phyloP scores from a whole-genome alignment of 2,329 filamentous ascomycete genomes.

The Verticillium dahliae region DNA sequence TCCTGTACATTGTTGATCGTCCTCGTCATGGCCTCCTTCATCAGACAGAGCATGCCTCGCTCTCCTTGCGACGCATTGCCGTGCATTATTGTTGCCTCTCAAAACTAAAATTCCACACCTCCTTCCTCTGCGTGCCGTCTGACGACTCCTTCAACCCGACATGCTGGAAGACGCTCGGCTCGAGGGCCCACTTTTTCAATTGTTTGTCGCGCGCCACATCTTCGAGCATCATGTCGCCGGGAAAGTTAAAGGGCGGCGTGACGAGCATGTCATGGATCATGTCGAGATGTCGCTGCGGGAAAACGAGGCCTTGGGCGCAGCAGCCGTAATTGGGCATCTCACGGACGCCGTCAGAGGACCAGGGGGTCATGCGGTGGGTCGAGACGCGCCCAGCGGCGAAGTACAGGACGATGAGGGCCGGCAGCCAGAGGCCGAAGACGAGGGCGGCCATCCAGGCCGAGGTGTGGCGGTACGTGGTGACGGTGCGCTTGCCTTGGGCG shows the following conservation, averaged over 20 bases:
- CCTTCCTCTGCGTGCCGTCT: constrained; percentile 16
- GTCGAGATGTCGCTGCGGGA: constrained; percentile 22
- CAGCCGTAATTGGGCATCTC: constrained; percentile 31
- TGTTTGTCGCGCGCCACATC: constrained; percentile 20
- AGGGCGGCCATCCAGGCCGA: constrained; percentile 13
- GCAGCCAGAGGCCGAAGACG: constrained; percentile 22
- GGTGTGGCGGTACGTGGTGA: constrained; percentile 13
- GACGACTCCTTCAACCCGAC: constrained; percentile 24
- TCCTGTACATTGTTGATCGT: too few relatives aligned
- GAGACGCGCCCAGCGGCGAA: constrained; percentile 22
- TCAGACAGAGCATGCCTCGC: not conserved
- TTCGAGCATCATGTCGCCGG: constrained; percentile 28
- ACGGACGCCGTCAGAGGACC: constrained; percentile 15
- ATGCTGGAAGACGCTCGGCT: constrained; percentile 30
- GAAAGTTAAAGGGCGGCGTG: constrained; percentile 23
- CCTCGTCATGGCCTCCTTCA: not conserved
- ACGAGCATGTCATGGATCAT: constrained; percentile 18
- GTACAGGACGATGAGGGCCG: constrained; percentile 21
- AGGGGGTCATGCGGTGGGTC: constrained; percentile 15
- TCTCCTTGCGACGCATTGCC: not conserved
- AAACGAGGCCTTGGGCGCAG: constrained; percentile 29
- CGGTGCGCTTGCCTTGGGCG: not conserved
- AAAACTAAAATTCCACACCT: constrained; percentile 30
- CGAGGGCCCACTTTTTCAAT: constrained; percentile 27
- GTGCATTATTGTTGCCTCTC: constrained; percentile 10